A percentile compares a stretch with the other conserved stretches of the same genome.
Evolutionary conservation across 73 alveolate species (phyloP).

Genomic region (Blepharisma stoltei): DNA sequence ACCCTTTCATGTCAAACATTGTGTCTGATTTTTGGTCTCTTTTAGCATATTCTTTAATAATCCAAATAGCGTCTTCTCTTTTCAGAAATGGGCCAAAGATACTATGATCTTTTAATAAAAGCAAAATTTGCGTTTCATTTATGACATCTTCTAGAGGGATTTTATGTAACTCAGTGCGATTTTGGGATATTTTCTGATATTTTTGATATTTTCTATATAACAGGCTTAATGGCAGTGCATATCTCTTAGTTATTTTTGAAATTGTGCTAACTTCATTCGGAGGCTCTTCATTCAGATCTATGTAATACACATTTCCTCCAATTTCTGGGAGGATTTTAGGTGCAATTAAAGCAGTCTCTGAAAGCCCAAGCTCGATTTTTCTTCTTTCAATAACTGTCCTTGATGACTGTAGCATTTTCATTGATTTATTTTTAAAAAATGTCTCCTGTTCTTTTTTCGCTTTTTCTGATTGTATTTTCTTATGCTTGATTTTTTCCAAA

Average conservation of each 20-base stretch:
- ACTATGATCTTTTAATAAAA: slow-evolving; percentile 66
- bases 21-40: slow-evolving; percentile 37
- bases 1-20: slow-evolving; percentile 39
- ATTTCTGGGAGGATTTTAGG: neutral
- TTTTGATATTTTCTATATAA: slow-evolving; percentile 60
- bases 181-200: slow-evolving; percentile 36
- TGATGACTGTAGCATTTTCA: neutral
- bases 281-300: neutral
- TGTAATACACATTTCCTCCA: slow-evolving; percentile 35
- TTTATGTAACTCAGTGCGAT: slow-evolving; percentile 28
- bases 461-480: slow-evolving; percentile 20
- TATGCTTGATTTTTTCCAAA: slow-evolving; percentile 12
- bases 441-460: neutral
- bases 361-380: neutral
- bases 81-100: slow-evolving; percentile 37
- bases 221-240: slow-evolving; percentile 51
- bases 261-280: slow-evolving; percentile 40
- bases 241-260: slow-evolving; percentile 37
- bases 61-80: slow-evolving; percentile 33
- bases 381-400: slow-evolving; percentile 11
- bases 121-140: slow-evolving; percentile 37
- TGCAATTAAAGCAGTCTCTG: neutral
- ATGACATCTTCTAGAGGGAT: slow-evolving; percentile 38
- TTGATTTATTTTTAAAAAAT: neutral
- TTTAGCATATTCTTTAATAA: slow-evolving; percentile 28